A percentile compares a stretch with the other conserved stretches of the same genome.
These are phyloP conservation scores for Cardamine chenopodiifolia DNA, from an alignment of 345 rosid genomes.

Conservation along the genomic window DNA sequence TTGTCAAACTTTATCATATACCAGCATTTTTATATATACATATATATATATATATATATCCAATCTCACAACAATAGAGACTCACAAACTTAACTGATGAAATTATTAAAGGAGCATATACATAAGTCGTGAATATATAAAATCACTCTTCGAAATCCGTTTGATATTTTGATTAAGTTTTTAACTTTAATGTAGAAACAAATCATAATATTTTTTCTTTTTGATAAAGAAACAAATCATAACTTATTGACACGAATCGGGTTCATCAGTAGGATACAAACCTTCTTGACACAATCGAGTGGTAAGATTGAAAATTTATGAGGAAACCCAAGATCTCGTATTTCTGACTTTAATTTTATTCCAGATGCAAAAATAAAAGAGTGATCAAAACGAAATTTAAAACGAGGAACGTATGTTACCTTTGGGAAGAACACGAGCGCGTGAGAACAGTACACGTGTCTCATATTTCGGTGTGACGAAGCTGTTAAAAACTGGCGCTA, in stretches of 20 bases:
- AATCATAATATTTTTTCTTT: too few species aligned
- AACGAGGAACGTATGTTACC: constrained; percentile 35
- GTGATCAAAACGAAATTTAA: neutral
- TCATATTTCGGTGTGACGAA: constrained; percentile 29
- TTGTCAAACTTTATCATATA: neutral
- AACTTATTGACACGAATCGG: neutral
- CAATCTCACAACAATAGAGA: neutral
- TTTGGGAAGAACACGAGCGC: constrained; percentile 29
- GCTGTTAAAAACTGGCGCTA: constrained; percentile 32
- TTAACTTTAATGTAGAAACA: neutral
- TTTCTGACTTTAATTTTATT: neutral
- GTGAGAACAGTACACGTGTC: constrained; percentile 43
- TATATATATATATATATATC: too few species aligned
- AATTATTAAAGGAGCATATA: too few species aligned
- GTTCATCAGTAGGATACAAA: neutral
- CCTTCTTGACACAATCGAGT: neutral
- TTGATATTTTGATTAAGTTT: neutral
- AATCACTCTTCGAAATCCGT: too few species aligned
- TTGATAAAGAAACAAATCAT: neutral
- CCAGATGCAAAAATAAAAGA: neutral
- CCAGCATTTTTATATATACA: too few species aligned
- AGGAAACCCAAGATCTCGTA: constrained; percentile 16
- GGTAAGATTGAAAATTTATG: neutral
- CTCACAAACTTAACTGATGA: too few species aligned
- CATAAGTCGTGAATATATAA: too few species aligned